A percentile compares a stretch with the other conserved stretches of the same genome.
These are phyloP conservation scores for Pseudopithomyces maydicus DNA, from an alignment of 2,329 filamentous ascomycete species.

Conservation along the genomic window DNA sequence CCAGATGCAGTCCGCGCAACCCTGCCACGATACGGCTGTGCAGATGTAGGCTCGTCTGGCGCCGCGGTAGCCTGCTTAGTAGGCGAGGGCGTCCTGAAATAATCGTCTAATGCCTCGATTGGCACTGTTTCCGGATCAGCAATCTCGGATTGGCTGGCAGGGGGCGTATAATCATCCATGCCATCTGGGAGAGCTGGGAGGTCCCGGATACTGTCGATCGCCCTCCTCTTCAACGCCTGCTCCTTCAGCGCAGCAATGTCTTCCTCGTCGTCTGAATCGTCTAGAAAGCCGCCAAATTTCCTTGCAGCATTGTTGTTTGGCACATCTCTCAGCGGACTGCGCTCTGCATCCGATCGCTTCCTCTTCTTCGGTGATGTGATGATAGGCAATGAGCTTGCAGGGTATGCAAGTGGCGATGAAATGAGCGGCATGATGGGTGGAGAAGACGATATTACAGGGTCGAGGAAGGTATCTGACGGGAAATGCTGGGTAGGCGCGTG, in stretches of 20 bases:
- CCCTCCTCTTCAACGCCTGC: slow-evolving; percentile 44
- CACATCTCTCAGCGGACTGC: slow-evolving; percentile 41
- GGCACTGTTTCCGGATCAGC: slow-evolving; percentile 34
- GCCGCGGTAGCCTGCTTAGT: slow-evolving; percentile 19
- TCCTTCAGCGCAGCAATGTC: slow-evolving; percentile 45
- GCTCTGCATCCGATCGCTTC: slow-evolving; percentile 35
- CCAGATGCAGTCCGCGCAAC: slow-evolving; percentile 60
- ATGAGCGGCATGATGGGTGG: slow-evolving; percentile 64
- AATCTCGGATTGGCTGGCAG: slow-evolving; percentile 39
- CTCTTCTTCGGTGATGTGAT: slow-evolving; percentile 45
- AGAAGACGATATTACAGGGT: slow-evolving; percentile 42
- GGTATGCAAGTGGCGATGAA: slow-evolving; percentile 64
- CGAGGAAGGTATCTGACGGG: slow-evolving; percentile 17
- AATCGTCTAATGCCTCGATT: slow-evolving; percentile 34
- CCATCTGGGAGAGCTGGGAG: slow-evolving; percentile 28
- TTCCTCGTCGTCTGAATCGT: slow-evolving; percentile 50
- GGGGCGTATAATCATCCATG: slow-evolving; percentile 36
- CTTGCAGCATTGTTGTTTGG: slow-evolving; percentile 40
- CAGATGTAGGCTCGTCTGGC: slow-evolving; percentile 18
- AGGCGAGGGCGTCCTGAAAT: slow-evolving; percentile 35
- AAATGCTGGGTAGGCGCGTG: slow-evolving; percentile 14
- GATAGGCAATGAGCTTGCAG: slow-evolving; percentile 55
- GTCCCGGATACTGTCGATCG: slow-evolving; percentile 34
- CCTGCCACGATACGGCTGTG: slow-evolving; percentile 23
- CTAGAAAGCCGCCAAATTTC: slow-evolving; percentile 43